These are phyloP conservation scores for Phytophthora sp. DNA, from an alignment of 352 stramenopile species.

Conservation along the genomic window DNA sequence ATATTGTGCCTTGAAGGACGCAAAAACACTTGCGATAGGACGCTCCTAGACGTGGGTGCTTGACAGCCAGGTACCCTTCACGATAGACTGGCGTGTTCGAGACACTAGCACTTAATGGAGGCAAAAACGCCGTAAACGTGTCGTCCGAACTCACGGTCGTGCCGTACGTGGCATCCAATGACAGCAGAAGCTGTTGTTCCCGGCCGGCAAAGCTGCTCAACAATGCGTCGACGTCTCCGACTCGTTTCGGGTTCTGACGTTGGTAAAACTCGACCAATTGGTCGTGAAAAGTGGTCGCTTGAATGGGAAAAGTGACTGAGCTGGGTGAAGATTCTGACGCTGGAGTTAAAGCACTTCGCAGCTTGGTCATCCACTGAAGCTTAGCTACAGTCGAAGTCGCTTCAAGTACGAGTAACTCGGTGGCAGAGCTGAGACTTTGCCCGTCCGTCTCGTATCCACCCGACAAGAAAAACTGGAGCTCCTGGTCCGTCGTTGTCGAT, in stretches of 20 bases:
- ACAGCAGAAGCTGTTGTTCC: slow-evolving; percentile 58
- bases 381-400: slow-evolving; percentile 50
- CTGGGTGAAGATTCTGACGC: neutral
- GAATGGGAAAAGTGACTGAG: slow-evolving; percentile 2
- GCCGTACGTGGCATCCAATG: slow-evolving; percentile 70
- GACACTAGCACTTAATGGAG: slow-evolving; percentile 10
- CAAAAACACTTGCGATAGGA: slow-evolving; percentile 48
- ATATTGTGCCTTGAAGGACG: slow-evolving; percentile 33
- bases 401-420: slow-evolving; percentile 44
- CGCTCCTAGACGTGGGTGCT: slow-evolving; percentile 42
- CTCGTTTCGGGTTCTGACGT: slow-evolving; percentile 89
- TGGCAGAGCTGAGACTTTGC: neutral
- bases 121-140: slow-evolving; percentile 36
- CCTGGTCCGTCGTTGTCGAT: slow-evolving; percentile 14
- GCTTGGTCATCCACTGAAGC: slow-evolving; percentile 60
- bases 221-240: slow-evolving; percentile 81
- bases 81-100: slow-evolving; percentile 11
- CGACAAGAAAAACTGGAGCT: slow-evolving; percentile 37
- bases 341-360: slow-evolving; percentile 46
- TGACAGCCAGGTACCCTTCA: slow-evolving; percentile 50
- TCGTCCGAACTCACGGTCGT: slow-evolving; percentile 47
- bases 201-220: slow-evolving; percentile 65
- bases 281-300: slow-evolving; percentile 36
- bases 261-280: slow-evolving; percentile 91
- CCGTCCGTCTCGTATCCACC: slow-evolving; percentile 20